Percentiles rank a stretch among this genome's conserved stretches.
Conservation (phyloP, 1,284 basidiomycete species). For the Ganoderma meredithae region DNA sequence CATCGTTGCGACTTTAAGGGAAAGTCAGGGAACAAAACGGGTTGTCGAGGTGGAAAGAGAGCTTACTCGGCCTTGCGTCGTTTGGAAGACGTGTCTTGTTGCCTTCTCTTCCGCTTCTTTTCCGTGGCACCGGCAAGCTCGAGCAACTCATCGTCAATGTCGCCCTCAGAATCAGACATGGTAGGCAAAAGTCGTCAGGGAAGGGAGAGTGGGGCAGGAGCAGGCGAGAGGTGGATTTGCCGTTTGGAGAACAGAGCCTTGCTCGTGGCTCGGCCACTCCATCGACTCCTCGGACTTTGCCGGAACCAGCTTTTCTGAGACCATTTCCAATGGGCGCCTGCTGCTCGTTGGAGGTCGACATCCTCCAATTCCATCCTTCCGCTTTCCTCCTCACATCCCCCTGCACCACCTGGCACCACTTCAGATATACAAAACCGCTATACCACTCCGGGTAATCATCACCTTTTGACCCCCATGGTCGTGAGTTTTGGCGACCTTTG, state of each 20-base stretch:
- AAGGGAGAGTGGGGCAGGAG: neutral
- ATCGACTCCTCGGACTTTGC: slow-evolving; percentile 13
- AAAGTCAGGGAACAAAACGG: slow-evolving; percentile 4
- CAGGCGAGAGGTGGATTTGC: slow-evolving; percentile 7
- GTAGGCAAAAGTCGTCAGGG: slow-evolving; percentile 12
- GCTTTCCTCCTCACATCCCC: neutral
- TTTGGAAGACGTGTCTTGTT: slow-evolving; percentile 45
- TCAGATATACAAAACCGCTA: no score
- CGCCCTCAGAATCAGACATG: slow-evolving; percentile 79
- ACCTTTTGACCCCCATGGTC: slow-evolving; percentile 29
- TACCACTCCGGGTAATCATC: neutral
- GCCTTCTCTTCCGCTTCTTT: slow-evolving; percentile 54
- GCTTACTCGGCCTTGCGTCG: slow-evolving; percentile 60
- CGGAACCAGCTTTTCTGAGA: slow-evolving; percentile 19
- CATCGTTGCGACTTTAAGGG: slow-evolving; percentile 27
- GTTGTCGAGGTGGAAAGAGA: slow-evolving; percentile 12
- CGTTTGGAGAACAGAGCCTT: slow-evolving; percentile 7
- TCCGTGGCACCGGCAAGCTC: slow-evolving; percentile 69
- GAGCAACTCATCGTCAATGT: slow-evolving; percentile 72
- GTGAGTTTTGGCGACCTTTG: slow-evolving; percentile 21
- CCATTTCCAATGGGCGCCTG: slow-evolving; percentile 14
- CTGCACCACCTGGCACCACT: no score
- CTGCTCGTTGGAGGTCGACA: neutral
- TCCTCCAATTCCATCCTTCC: neutral
- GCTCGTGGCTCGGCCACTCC: neutral